phyloP scores from a whole-genome alignment of 1,139 yeast genomes.

The Blastobotrys apis region DNA sequence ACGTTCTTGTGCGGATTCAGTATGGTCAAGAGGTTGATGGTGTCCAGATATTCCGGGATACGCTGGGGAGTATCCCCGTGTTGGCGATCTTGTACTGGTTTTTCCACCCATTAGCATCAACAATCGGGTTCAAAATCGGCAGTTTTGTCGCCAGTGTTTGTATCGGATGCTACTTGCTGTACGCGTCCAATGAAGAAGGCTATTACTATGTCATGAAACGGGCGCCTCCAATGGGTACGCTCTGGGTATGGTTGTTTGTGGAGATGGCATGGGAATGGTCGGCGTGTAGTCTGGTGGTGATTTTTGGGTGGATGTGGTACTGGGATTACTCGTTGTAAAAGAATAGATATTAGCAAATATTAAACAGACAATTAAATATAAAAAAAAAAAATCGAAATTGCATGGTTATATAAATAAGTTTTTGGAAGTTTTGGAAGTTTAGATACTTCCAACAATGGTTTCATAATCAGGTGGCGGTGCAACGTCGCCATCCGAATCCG shows the following conservation, averaged over 20 bases:
- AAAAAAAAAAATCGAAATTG: background rate
- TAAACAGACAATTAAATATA: conserved; percentile 1
- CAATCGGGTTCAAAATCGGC: conserved; percentile 23
- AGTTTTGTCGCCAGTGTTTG: conserved; percentile 27
- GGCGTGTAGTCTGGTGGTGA: conserved; percentile 29
- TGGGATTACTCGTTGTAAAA: conserved; percentile 28
- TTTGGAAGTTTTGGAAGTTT: background rate
- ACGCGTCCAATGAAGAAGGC: conserved; percentile 36
- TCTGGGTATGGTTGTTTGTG: conserved; percentile 40
- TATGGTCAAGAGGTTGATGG: conserved; percentile 29
- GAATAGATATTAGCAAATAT: conserved; percentile 7
- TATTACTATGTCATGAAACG: conserved; percentile 39
- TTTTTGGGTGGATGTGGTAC: conserved; percentile 32
- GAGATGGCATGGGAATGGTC: conserved; percentile 40
- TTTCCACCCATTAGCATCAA: conserved; percentile 27
- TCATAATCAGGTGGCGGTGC: conserved; percentile 25
- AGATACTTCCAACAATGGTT: conserved; percentile 8
- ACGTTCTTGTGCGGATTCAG: conserved; percentile 34
- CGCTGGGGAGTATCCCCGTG: conserved; percentile 29
- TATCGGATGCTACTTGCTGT: conserved; percentile 36
- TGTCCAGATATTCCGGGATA: conserved; percentile 23
- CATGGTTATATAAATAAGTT: background rate
- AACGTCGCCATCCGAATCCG: conserved; percentile 17
- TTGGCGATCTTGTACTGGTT: conserved; percentile 29
- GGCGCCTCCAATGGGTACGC: conserved; percentile 41